Percentiles rank a stretch among this genome's conserved stretches.
phyloP scores from a whole-genome alignment of 176 grass and related monocot genomes.

The Cenchrus fungigraminus region DNA sequence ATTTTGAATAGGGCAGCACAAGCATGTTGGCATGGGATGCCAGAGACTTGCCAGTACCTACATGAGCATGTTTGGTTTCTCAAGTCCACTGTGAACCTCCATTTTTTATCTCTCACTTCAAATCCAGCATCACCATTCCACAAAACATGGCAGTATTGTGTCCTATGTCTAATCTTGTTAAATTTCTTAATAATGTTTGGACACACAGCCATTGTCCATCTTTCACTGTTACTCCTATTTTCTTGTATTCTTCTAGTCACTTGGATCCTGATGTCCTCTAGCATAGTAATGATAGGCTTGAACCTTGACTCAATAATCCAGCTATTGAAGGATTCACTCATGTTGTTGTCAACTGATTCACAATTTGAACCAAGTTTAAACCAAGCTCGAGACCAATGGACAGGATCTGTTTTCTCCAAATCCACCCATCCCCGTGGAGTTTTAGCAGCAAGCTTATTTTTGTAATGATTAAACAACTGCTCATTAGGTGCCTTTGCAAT shows the following conservation, averaged over 20 bases:
- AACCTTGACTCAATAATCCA: background rate
- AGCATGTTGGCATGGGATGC: background rate
- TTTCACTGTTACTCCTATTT: too few species aligned
- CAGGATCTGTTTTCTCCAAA: background rate
- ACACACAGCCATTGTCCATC: too few species aligned
- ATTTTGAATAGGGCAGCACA: background rate
- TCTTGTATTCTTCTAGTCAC: too few species aligned
- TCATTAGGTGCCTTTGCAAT: background rate
- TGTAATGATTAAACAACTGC: background rate
- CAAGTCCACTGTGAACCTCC: background rate
- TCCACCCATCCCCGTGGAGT: background rate
- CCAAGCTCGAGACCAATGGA: background rate
- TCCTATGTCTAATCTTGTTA: too few species aligned
- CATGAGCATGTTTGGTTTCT: background rate
- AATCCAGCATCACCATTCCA: background rate
- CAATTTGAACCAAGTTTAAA: background rate
- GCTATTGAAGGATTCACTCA: background rate
- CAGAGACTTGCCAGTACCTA: conserved; percentile 3
- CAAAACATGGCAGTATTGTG: too few species aligned
- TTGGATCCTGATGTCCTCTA: too few species aligned
- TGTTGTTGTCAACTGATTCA: background rate
- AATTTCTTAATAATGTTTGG: too few species aligned
- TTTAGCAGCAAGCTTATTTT: background rate
- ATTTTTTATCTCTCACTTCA: background rate
- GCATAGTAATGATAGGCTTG: background rate